phyloP scores from a whole-genome alignment of 441 rosid genomes.

The Eutrema salsugineum region DNA sequence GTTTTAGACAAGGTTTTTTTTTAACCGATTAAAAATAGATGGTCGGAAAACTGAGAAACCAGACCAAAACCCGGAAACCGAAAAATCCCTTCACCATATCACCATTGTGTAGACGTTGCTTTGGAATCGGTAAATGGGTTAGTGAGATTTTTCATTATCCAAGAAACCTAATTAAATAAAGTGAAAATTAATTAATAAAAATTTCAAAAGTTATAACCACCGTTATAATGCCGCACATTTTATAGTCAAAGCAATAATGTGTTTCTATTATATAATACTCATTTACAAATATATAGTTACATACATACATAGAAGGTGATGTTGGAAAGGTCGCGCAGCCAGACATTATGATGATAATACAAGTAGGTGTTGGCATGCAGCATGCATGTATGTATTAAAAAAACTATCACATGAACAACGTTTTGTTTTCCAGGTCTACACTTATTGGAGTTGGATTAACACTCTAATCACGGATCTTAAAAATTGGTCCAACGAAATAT shows the following conservation, averaged over 20 bases:
- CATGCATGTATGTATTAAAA: constrained; percentile 5
- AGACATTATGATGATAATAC: constrained; percentile 28
- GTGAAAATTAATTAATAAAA: not conserved
- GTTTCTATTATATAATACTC: not conserved
- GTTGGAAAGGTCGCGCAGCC: constrained; percentile 23
- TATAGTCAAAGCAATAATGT: constrained; percentile 31
- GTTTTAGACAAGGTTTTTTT: no score
- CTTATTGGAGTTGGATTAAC: not conserved
- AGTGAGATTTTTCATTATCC: not conserved
- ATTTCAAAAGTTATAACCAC: constrained; percentile 15
- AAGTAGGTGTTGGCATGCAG: constrained; percentile 8
- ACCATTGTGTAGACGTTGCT: not conserved
- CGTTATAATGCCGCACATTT: constrained; percentile 12
- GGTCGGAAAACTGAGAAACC: no score
- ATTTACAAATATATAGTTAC: not conserved
- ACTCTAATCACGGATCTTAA: not conserved
- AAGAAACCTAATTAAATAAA: constrained; percentile 17
- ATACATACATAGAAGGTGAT: not conserved
- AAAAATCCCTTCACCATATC: not conserved
- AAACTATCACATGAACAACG: constrained; percentile 24
- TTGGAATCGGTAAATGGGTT: not conserved
- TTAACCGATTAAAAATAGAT: no score
- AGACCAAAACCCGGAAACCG: no score
- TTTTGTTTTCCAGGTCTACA: not conserved
- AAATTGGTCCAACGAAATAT: not conserved